A percentile compares a stretch with the other conserved stretches of the same genome.
These are phyloP conservation scores for Glutinoglossum americanum DNA, from an alignment of 495 filamentous ascomycete genomes.

Conservation along the genomic window DNA sequence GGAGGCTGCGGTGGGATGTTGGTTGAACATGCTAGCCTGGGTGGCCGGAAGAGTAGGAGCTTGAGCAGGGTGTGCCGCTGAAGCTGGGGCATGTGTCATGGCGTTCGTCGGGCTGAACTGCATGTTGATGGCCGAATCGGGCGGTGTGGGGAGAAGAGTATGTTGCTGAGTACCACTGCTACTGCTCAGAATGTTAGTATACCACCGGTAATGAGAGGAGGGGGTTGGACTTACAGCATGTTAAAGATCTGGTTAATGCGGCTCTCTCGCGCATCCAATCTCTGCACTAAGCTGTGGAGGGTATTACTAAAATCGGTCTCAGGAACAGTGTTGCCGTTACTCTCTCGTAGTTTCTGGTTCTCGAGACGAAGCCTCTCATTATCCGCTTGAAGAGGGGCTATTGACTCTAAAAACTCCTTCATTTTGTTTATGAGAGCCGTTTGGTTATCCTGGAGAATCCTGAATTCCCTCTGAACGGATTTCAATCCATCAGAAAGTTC, in stretches of 20 bases:
- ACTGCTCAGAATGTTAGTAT: not conserved
- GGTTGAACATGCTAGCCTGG: not conserved
- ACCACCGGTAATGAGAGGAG: too few species aligned
- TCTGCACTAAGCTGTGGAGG: not conserved
- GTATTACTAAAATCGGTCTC: not conserved
- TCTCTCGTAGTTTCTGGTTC: not conserved
- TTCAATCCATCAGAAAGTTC: not conserved
- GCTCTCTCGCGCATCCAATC: not conserved
- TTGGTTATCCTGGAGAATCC: not conserved
- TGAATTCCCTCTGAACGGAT: not conserved
- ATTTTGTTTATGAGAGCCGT: not conserved
- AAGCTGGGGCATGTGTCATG: not conserved
- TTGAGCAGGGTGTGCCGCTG: too few species aligned
- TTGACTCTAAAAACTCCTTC: not conserved
- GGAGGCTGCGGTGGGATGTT: not conserved
- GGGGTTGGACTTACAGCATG: not conserved
- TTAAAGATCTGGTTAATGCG: not conserved
- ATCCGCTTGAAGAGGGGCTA: not conserved
- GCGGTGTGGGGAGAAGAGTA: not conserved
- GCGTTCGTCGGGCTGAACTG: not conserved
- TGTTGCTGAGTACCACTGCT: not conserved
- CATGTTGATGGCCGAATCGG: not conserved
- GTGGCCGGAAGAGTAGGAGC: not conserved
- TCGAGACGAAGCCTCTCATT: not conserved
- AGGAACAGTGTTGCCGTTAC: not conserved